Base-by-base conservation (phyloP, 768 basidiomycete species). In the Tylopilus plumbeoviolaceoides region DNA sequence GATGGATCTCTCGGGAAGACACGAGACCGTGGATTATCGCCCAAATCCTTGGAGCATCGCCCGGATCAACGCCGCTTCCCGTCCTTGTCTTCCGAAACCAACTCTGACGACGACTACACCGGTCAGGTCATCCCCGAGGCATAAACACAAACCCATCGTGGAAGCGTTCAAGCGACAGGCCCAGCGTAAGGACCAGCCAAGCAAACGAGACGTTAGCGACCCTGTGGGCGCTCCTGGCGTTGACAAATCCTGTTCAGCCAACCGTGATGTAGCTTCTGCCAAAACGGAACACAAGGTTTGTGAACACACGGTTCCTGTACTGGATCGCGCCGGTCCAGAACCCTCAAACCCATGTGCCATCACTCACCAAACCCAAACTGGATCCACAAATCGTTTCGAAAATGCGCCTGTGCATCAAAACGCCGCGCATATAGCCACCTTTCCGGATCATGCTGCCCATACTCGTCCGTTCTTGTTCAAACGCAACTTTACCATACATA, bases 41-140 rank as follows among this genome's bases (percentile, higher is more conserved):
- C 80, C 87, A 0, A 91, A 89, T 61, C 89, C 89, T 0, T 91
- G 88, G 78, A 81, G 79, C 50, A 89, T 91, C 51, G 89, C 89
- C 4, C 86, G 83, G 60, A 82, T 87, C 28, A 91, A 91, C 57
- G 89, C 89, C 40, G 79, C 80, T 0, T 73, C 75, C 31, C 79
- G 87, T 12, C 15, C 55, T 9, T n/a, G 52, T 35, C 7, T 30
- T 5, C 50, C 57, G 17, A 57, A 40, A 27, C 49, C 43, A 21
- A 36, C 17, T 15, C 23, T 7, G 27, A 38, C 38, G 28, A 20
- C 25, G 11, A 33, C 23, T 2, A 44, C 31, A 28, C 40, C 51
- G 8, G 10, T 47, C 35, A 41, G n/a, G 11, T 7, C 31, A 30
- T 41, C 9, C 33, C 33, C 55, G 55, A 42, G 44, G 54, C 3